Evolutionary conservation across 257 asterid species (phyloP).

Genomic region (Linaria vulgaris): DNA sequence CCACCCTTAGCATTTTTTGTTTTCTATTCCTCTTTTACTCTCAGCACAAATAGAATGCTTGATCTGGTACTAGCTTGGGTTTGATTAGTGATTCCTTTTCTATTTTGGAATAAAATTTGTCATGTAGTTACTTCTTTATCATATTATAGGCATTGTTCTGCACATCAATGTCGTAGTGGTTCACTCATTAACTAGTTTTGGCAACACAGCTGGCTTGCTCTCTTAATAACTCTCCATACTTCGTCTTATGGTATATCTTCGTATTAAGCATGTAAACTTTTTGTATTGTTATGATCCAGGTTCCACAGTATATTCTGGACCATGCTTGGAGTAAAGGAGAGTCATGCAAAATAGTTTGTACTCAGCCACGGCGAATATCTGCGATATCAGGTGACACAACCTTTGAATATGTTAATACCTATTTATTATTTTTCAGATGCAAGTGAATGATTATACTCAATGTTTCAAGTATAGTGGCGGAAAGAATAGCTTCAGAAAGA

Average conservation of each 20-base stretch:
- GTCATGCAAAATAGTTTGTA: conserved; percentile 81
- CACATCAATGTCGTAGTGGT: not conserved
- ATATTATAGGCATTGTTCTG: not conserved
- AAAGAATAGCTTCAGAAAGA: conserved; percentile 92
- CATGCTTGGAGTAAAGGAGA: conserved; percentile 84
- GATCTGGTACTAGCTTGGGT: conserved; percentile 3
- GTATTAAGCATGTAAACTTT: conserved; percentile 1
- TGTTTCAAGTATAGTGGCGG: conserved; percentile 72
- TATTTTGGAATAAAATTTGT: not conserved
- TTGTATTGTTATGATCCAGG: conserved; percentile 41
- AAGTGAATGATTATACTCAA: conserved; percentile 20
- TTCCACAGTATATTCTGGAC: conserved; percentile 89
- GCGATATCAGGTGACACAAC: conserved; percentile 76
- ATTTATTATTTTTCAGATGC: conserved; percentile 17
- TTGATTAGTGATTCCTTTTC: not conserved
- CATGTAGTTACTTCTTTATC: not conserved
- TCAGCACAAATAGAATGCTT: conserved; percentile 1
- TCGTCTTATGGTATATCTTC: conserved; percentile 11
- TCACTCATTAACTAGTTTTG: not conserved
- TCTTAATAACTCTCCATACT: not conserved
- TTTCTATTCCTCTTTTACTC: conserved; percentile 6
- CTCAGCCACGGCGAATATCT: conserved; percentile 94
- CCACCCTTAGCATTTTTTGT: conserved; percentile 14
- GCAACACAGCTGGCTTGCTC: not conserved
- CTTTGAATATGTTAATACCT: conserved; percentile 17